Evolutionary conservation across 1,284 basidiomycete genomes (phyloP), one percentile per base, ranked within the genome.

Genomic region (Gymnopus androsaceus): DNA sequence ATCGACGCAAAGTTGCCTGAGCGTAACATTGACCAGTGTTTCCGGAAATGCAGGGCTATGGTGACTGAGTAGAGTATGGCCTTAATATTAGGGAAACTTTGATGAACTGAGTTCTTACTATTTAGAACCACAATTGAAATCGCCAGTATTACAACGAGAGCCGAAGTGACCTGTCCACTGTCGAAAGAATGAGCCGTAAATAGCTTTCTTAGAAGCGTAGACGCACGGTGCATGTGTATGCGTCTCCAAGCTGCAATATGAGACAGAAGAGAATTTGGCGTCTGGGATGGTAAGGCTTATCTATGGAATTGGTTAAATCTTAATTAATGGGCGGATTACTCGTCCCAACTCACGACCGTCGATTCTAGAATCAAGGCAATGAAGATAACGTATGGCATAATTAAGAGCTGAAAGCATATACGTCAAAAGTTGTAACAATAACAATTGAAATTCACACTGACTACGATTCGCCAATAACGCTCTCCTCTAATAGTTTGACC

Each of bases 181-280:
- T 12, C 6, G 19, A 36, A 25, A 40, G n/a, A 25, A 31, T 52
- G 28, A 21, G 23, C 15, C 8, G 6, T 2, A 17, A 25, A 12
- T 36, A 6, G 36, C 19, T 34, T 8, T 19, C 7, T 33, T 23
- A 11, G 17, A 51, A 6, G 21, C 36, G 33, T 14, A 37, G 6
- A 50, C 54, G 21, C 28, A 55, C 54, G 54, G 54, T 28, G 42
- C 21, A 31, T 38, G 15, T 15, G n/a, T 49, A 31, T 38, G 15
- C 15, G n/a, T 49, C 19, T 55, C 34, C n/a, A 55, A 31, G 19
- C 38, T 49, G 30, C 54, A 55, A 34, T 48, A 55, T 17, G 53
- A 33, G 11, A 42, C 17, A 2, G 34, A 37, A 14, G 37, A 41
- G 21, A 55, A 55, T 6, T 21, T 31, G 9, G 46, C 42, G 11